A percentile compares a stretch with the other conserved stretches of the same genome.
phyloP scores from a whole-genome alignment of 2,329 filamentous ascomycete species.

The Fusarium luffae region DNA sequence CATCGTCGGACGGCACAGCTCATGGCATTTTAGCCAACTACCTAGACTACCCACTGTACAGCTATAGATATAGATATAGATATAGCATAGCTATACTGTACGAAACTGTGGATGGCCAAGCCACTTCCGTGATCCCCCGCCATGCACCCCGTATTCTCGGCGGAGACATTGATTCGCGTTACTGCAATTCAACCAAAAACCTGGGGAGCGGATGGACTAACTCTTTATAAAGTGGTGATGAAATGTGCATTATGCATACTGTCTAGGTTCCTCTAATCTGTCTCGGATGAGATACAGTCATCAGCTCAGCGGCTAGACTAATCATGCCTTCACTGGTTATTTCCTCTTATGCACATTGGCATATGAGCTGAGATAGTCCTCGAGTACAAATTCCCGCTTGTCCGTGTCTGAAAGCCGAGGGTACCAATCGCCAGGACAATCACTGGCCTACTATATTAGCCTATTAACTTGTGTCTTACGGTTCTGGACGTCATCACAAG shows the following conservation, averaged over 20 bases:
- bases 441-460: neutral
- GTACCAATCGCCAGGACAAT: neutral
- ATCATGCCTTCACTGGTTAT: conserved; percentile 9
- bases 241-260: neutral
- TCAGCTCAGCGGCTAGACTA: conserved; percentile 1
- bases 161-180: conserved; percentile 17
- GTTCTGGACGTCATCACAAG: conserved; percentile 7
- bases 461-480: neutral
- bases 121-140: conserved; percentile 33
- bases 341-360: conserved; percentile 6
- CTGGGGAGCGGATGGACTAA: conserved; percentile 7
- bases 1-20: conserved; percentile 25
- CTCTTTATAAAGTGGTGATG: conserved; percentile 2
- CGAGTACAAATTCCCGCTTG: conserved; percentile 13
- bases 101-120: conserved; percentile 19
- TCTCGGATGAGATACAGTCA: conserved; percentile 12
- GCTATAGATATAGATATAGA: neutral
- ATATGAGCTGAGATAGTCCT: conserved; percentile 4
- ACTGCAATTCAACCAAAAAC: neutral
- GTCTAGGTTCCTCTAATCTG: neutral
- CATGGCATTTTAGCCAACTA: neutral
- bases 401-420: conserved; percentile 21
- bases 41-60: too few relatives aligned
- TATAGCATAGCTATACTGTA: neutral
- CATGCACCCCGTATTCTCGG: conserved; percentile 38